Percentiles rank a stretch among this genome's conserved stretches.
These are phyloP conservation scores for Alnus rubra DNA, from an alignment of 306 rosid species.

Conservation along the genomic window DNA sequence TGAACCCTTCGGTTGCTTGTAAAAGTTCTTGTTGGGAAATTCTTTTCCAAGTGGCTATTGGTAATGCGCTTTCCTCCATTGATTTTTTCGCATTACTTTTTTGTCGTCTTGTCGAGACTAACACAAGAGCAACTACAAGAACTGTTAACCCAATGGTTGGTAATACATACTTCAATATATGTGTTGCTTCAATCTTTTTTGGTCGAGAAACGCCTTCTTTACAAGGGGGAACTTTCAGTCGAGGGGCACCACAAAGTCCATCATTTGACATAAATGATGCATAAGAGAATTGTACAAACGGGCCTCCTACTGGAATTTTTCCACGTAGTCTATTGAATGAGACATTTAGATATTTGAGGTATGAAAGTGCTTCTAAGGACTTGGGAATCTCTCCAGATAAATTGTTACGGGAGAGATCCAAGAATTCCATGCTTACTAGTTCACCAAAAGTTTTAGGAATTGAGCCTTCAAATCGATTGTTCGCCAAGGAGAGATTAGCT, in stretches of 20 bases:
- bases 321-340: slow-evolving; percentile 25
- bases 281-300: slow-evolving; percentile 25
- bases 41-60: slow-evolving; percentile 10
- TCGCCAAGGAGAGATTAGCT: slow-evolving; percentile 18
- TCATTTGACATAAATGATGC: slow-evolving; percentile 31
- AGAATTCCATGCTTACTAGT: slow-evolving; percentile 20
- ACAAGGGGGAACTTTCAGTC: slow-evolving; percentile 29
- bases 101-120: not conserved
- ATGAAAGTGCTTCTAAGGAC: slow-evolving; percentile 4
- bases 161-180: slow-evolving; percentile 12
- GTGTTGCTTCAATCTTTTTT: not conserved
- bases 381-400: slow-evolving; percentile 10
- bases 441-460: slow-evolving; percentile 37
- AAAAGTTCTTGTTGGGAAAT: slow-evolving; percentile 31
- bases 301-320: slow-evolving; percentile 38
- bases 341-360: not conserved
- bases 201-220: not conserved
- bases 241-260: slow-evolving; percentile 37
- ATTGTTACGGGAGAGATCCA: slow-evolving; percentile 6
- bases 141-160: slow-evolving; percentile 19
- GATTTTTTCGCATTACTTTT: not conserved
- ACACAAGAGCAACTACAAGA: not conserved
- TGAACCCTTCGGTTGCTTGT: slow-evolving; percentile 26
- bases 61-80: not conserved
- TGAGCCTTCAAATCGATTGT: slow-evolving; percentile 26